phyloP scores from a whole-genome alignment of 1,284 basidiomycete genomes.

The Phellinidium pouzarii region DNA sequence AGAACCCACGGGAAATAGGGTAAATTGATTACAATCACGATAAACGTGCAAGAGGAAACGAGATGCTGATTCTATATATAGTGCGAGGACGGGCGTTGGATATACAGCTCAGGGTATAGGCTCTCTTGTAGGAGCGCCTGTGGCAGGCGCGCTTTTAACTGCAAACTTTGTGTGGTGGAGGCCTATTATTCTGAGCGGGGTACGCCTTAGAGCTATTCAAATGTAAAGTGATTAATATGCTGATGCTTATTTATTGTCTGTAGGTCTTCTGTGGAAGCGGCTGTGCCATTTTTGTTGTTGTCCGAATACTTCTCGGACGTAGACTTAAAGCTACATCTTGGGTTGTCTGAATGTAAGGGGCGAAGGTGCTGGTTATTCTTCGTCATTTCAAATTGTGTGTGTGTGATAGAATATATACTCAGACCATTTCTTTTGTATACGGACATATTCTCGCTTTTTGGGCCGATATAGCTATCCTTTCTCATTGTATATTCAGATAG shows the following conservation, averaged over 20 bases:
- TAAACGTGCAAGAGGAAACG: neutral
- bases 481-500: too few relatives aligned
- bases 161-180: slow-evolving; percentile 35
- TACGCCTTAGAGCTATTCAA: slow-evolving; percentile 23
- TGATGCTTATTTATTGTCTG: neutral
- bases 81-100: slow-evolving; percentile 35
- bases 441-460: too few relatives aligned
- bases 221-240: neutral
- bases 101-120: slow-evolving; percentile 20
- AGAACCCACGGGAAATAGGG: slow-evolving; percentile 39
- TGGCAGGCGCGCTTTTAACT: slow-evolving; percentile 38
- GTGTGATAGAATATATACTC: too few relatives aligned
- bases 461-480: too few relatives aligned
- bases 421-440: too few relatives aligned
- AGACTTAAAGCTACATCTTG: neutral
- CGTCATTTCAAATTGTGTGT: too few relatives aligned
- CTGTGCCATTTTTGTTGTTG: neutral
- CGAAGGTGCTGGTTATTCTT: neutral
- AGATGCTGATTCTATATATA: slow-evolving; percentile 18
- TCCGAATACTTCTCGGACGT: neutral
- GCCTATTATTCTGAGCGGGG: slow-evolving; percentile 38
- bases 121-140: slow-evolving; percentile 33
- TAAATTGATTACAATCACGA: slow-evolving; percentile 24
- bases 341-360: neutral
- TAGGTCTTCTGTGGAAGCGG: neutral